Evolutionary conservation across 2,329 filamentous ascomycete species (phyloP).

Genomic region (Colletotrichum chlorophyti): DNA sequence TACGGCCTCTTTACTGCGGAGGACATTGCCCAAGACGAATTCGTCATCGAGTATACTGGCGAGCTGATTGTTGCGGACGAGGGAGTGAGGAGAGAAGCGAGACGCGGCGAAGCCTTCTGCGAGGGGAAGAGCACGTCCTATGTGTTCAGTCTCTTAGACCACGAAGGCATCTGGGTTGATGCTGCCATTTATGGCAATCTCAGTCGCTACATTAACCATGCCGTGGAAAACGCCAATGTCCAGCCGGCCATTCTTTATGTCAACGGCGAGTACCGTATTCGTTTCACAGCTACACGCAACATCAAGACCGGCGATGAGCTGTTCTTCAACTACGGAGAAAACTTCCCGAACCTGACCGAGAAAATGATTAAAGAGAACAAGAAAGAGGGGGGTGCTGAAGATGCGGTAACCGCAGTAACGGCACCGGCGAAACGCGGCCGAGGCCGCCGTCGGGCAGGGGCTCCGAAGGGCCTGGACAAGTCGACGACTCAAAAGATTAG

Average conservation of each 20-base stretch:
- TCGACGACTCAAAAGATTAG: slow-evolving; percentile 3
- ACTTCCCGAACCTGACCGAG: slow-evolving; percentile 68
- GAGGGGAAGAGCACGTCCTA: slow-evolving; percentile 69
- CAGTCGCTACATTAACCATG: slow-evolving; percentile 84
- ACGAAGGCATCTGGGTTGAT: slow-evolving; percentile 73
- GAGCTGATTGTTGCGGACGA: slow-evolving; percentile 77
- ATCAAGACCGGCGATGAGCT: slow-evolving; percentile 78
- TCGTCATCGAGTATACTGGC: slow-evolving; percentile 81
- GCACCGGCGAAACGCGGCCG: slow-evolving; percentile 14
- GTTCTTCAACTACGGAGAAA: slow-evolving; percentile 81
- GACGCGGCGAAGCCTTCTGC: slow-evolving; percentile 66
- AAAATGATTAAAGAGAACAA: slow-evolving; percentile 53
- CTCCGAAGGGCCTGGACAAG: slow-evolving; percentile 3
- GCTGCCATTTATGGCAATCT: slow-evolving; percentile 81
- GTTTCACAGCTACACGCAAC: slow-evolving; percentile 71
- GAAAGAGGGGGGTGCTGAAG: slow-evolving; percentile 26
- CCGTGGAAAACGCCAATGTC: slow-evolving; percentile 62
- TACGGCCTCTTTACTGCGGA: slow-evolving; percentile 79
- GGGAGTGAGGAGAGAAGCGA: slow-evolving; percentile 70
- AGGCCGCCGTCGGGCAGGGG: slow-evolving; percentile 4
- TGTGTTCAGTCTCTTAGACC: slow-evolving; percentile 65
- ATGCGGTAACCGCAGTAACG: no score
- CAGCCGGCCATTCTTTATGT: slow-evolving; percentile 73
- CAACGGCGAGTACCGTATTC: slow-evolving; percentile 78
- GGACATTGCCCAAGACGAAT: slow-evolving; percentile 71